Conservation (phyloP, 805 yeast genomes). For the Pichia heedii region DNA sequence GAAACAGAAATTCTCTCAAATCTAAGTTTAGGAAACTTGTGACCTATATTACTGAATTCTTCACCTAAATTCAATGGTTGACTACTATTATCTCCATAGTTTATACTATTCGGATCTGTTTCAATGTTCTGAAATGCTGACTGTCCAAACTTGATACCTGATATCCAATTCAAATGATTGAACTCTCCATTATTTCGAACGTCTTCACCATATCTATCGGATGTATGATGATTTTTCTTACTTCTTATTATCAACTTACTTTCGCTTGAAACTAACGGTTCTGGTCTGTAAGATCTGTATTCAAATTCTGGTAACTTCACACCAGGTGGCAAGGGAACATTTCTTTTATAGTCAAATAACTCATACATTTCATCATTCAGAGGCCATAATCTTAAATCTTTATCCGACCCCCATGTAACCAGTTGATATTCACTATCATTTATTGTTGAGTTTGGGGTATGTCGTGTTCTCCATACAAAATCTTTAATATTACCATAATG, state of each 20-base stretch:
- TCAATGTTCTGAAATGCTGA: slow-evolving; percentile 31
- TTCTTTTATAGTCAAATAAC: slow-evolving; percentile 31
- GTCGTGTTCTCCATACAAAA: slow-evolving; percentile 75
- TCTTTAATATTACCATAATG: slow-evolving; percentile 82
- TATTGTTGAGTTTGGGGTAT: slow-evolving; percentile 31
- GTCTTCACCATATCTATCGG: slow-evolving; percentile 17
- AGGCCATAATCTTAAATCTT: slow-evolving; percentile 80
- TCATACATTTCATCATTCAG: slow-evolving; percentile 40
- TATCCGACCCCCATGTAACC: slow-evolving; percentile 91
- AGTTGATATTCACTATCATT: slow-evolving; percentile 81
- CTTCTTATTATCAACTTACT: slow-evolving; percentile 18
- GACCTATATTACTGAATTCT: slow-evolving; percentile 83
- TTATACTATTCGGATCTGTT: slow-evolving; percentile 29
- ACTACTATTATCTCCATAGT: slow-evolving; percentile 25
- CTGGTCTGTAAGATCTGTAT: slow-evolving; percentile 40
- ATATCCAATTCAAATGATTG: slow-evolving; percentile 82
- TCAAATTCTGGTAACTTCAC: slow-evolving; percentile 29
- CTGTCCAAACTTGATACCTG: slow-evolving; percentile 76
- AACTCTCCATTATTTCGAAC: slow-evolving; percentile 27
- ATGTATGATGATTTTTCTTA: not conserved
- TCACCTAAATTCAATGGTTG: slow-evolving; percentile 70
- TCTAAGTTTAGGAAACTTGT: slow-evolving; percentile 75
- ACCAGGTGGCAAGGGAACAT: slow-evolving; percentile 23
- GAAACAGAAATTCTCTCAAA: slow-evolving; percentile 86
- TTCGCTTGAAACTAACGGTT: slow-evolving; percentile 30